phyloP scores from a whole-genome alignment of 23 red algal species.

The Pyropia yezoensis region DNA sequence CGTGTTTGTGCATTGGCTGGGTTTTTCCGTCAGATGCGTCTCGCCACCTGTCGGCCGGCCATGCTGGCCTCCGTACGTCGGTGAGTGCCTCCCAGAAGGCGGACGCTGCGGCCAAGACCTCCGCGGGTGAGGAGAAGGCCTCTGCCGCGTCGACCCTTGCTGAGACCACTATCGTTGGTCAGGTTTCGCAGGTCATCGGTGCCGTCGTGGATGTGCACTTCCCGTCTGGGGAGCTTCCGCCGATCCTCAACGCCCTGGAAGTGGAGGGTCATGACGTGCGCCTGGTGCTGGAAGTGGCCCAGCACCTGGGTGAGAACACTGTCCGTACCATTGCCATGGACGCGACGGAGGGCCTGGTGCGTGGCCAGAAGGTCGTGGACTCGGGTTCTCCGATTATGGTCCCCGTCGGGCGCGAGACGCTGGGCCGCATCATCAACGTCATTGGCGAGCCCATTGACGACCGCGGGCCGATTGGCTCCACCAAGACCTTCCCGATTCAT shows the following conservation, averaged over 20 bases:
- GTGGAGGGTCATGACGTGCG: conserved; percentile 86
- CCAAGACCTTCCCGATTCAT: conserved; percentile 99
- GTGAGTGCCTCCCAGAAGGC: too few relatives aligned
- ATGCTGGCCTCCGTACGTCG: too few relatives aligned
- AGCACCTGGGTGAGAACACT: conserved; percentile 98
- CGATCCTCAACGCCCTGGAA: conserved; percentile 91
- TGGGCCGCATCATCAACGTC: conserved; percentile 99
- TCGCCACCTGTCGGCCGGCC: too few relatives aligned
- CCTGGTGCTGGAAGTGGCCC: conserved; percentile 95
- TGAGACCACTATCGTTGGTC: conserved; percentile 7
- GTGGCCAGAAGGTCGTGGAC: conserved; percentile 85
- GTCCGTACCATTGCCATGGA: conserved; percentile 99
- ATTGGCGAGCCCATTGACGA: conserved; percentile 99
- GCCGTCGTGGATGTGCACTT: conserved; percentile 99
- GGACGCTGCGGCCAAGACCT: too few relatives aligned
- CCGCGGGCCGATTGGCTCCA: conserved; percentile 86
- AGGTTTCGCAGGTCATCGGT: conserved; percentile 97
- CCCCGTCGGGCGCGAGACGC: conserved; percentile 89
- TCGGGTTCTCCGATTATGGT: conserved; percentile 90
- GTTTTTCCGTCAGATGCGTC: too few relatives aligned
- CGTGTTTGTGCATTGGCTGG: too few relatives aligned
- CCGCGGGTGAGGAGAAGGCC: too few relatives aligned
- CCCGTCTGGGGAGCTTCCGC: conserved; percentile 69
- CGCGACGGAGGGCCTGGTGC: conserved; percentile 96
- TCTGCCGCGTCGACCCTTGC: too few relatives aligned